Percentiles rank a stretch among this genome's conserved stretches.
phyloP scores from a whole-genome alignment of 2,329 filamentous ascomycete genomes.

The Colletotrichum simmondsii region DNA sequence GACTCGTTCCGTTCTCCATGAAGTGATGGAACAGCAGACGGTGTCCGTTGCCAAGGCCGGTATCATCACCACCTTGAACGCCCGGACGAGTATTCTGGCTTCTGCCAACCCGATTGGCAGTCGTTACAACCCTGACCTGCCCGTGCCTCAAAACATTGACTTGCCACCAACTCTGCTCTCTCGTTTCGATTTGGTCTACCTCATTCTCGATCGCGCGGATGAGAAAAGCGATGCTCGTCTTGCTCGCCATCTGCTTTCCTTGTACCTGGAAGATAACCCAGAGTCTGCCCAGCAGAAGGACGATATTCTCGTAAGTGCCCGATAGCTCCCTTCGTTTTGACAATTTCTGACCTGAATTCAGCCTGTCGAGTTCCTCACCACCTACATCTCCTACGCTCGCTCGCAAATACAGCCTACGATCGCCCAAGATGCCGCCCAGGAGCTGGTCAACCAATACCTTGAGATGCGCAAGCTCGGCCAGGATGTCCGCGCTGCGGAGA shows the following conservation, averaged over 20 bases:
- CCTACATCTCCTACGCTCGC: slow-evolving; percentile 97
- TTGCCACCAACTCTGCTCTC: slow-evolving; percentile 94
- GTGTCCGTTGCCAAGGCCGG: slow-evolving; percentile 90
- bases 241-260: slow-evolving; percentile 91
- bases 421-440: slow-evolving; percentile 81
- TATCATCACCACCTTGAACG: slow-evolving; percentile 96
- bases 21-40: slow-evolving; percentile 90
- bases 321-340: neutral
- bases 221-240: slow-evolving; percentile 89
- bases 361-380: slow-evolving; percentile 94
- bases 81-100: slow-evolving; percentile 92
- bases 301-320: slow-evolving; percentile 80
- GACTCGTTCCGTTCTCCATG: slow-evolving; percentile 83
- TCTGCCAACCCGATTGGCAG: slow-evolving; percentile 98
- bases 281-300: slow-evolving; percentile 79
- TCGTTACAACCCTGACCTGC: slow-evolving; percentile 95
- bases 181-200: slow-evolving; percentile 95
- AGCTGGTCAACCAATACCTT: slow-evolving; percentile 88
- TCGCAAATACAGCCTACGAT: slow-evolving; percentile 85
- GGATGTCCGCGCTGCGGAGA: slow-evolving; percentile 87
- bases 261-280: slow-evolving; percentile 96
- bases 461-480: slow-evolving; percentile 95
- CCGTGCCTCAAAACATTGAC: slow-evolving; percentile 98
- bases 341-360: slow-evolving; percentile 49
- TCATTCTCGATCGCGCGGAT: slow-evolving; percentile 93